Percentiles rank a stretch among this genome's conserved stretches.
These are phyloP conservation scores for Lathyrus sativus DNA, from an alignment of 306 rosid species.

Conservation along the genomic window DNA sequence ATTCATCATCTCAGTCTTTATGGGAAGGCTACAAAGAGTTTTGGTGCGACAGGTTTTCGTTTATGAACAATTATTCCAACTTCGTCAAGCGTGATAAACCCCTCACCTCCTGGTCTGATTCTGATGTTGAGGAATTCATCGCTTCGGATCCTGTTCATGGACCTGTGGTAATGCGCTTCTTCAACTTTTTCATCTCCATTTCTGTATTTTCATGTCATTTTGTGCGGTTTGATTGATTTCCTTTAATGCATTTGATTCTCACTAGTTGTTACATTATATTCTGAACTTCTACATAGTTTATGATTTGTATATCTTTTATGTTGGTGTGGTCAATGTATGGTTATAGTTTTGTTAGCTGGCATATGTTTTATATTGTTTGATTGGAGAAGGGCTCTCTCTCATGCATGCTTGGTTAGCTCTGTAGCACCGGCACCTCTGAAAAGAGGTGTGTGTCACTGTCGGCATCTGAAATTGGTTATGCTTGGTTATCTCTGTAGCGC, in stretches of 20 bases:
- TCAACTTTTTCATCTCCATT: conserved; percentile 11
- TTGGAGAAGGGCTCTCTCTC: neutral
- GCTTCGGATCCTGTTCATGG: conserved; percentile 83
- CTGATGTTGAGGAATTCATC: conserved; percentile 71
- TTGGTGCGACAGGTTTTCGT: conserved; percentile 68
- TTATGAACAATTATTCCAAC: conserved; percentile 53
- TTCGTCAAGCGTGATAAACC: conserved; percentile 62
- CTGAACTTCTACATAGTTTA: neutral
- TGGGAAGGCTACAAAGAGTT: conserved; percentile 71
- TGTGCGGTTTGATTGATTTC: neutral
- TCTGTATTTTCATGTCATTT: conserved; percentile 13
- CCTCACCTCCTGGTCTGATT: conserved; percentile 63
- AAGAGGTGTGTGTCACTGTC: too few relatives aligned
- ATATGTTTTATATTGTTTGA: neutral
- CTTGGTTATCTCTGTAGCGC: too few relatives aligned
- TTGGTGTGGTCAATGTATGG: too few relatives aligned
- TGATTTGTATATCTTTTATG: neutral
- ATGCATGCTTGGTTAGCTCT: neutral
- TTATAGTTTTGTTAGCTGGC: neutral
- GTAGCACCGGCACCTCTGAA: too few relatives aligned
- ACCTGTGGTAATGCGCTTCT: conserved; percentile 54
- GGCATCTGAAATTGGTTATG: too few relatives aligned
- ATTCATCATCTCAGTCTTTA: conserved; percentile 52
- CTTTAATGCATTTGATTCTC: neutral
- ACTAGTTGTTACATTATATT: neutral